A percentile compares a stretch with the other conserved stretches of the same genome.
Evolutionary conservation across 2,329 filamentous ascomycete genomes (phyloP).

Genomic region (Sclerotiophoma versabilis): DNA sequence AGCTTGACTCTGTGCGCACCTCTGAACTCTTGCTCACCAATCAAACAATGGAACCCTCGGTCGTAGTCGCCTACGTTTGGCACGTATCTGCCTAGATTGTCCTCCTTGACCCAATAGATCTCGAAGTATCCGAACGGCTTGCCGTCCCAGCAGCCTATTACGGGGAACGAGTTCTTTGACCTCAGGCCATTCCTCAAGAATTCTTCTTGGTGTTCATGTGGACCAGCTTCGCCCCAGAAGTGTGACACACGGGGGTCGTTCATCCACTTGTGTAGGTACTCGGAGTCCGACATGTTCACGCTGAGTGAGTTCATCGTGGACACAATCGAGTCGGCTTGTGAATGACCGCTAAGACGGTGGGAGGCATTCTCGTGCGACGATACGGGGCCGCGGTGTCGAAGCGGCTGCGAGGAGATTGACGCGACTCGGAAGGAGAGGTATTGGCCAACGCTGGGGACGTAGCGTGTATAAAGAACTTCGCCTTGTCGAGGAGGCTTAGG

Average conservation of each 20-base stretch:
- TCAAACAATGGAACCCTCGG: constrained; percentile 83
- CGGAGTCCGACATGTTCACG: constrained; percentile 61
- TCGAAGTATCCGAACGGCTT: constrained; percentile 98
- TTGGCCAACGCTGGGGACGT: constrained; percentile 79
- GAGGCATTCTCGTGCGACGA: constrained; percentile 29
- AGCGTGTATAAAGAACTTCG: constrained; percentile 89
- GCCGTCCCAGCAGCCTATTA: constrained; percentile 91
- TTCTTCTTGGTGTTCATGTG: constrained; percentile 62
- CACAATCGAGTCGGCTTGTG: constrained; percentile 58
- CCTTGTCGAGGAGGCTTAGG: constrained; percentile 90
- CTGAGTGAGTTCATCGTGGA: constrained; percentile 42
- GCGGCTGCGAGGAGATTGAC: constrained; percentile 68
- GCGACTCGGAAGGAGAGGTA: constrained; percentile 91
- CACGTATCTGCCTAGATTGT: constrained; percentile 74
- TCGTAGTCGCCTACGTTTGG: constrained; percentile 79
- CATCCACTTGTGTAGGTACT: constrained; percentile 87
- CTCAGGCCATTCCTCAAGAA: constrained; percentile 73
- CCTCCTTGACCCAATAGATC: constrained; percentile 98
- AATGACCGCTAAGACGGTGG: constrained; percentile 47
- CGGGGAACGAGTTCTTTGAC: constrained; percentile 81
- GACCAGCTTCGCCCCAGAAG: constrained; percentile 80
- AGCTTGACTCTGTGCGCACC: constrained; percentile 76
- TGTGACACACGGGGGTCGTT: constrained; percentile 79
- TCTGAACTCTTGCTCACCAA: constrained; percentile 91
- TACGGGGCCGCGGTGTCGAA: constrained; percentile 68